Evolutionary conservation across 202 grass and related monocot genomes (phyloP), one percentile per base, ranked within the genome.

Genomic region (Elaeis oleifera): DNA sequence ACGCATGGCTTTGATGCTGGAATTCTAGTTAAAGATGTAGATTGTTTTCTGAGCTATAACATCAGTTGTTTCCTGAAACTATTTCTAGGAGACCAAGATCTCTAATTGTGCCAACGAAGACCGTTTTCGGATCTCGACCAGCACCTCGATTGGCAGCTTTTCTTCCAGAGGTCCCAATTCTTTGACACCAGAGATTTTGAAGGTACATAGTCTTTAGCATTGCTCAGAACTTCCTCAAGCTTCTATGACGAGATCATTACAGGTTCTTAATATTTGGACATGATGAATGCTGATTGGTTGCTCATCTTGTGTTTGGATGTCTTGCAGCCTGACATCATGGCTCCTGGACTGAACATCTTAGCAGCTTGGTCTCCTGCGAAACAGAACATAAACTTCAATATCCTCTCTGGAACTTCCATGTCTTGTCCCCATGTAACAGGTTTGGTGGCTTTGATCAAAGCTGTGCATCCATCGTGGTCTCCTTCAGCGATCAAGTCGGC

Each of bases 131-230:
- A 58, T 67, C 74, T 21, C 61, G 25, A 67, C 16, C 26, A 36
- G 84, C 76, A 11, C 84, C 89, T 59, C 70, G 54, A 24, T 59
- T 95, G 51, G 79, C 89, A 0, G 75, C 79, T 58, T 95, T 78
- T 95, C 89, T 77, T 95, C 81, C 17, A 95, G 79, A 73, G 89
- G 84, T 61, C 89, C 89, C 60, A 95, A 84, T 73, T 85, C 89
- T 71, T 23, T 88, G 59, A 85, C 89, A 54, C 64, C 65, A 51
- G 80, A 95, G 58, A 88, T 95, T 78, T 70, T 95, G 55, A 95
- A 95, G 89, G 84, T 88, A 44, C 36, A 13, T 44, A 3, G 36
- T 13, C 13, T 44, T 44, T 14, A 44, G 36, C 36, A 44, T 44
- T 9, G 36, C 36, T 44, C 9, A 14, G 36, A 44, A 13, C 36